Evolutionary conservation across 1,284 basidiomycete genomes (phyloP).

Genomic region (Peniophora sp.): DNA sequence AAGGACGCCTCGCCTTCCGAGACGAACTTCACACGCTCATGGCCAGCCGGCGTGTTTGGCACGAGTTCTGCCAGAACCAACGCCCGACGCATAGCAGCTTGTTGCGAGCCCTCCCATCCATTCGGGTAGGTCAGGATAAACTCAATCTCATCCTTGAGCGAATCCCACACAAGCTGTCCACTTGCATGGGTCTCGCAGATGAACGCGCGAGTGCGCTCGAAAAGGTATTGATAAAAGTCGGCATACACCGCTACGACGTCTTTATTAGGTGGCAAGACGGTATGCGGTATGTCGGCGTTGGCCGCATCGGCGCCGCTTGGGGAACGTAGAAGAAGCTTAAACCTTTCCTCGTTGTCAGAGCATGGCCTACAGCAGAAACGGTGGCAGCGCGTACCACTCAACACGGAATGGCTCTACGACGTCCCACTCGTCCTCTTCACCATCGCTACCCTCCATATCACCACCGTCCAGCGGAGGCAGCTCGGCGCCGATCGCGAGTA

Average conservation of each 20-base stretch:
- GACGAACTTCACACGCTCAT: conserved; percentile 26
- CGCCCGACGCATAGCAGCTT: conserved; percentile 24
- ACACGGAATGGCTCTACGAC: conserved; percentile 25
- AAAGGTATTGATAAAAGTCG: conserved; percentile 47
- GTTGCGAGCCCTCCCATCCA: conserved; percentile 29
- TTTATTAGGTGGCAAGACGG: conserved; percentile 34
- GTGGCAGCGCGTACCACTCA: conserved; percentile 34
- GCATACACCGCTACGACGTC: conserved; percentile 37
- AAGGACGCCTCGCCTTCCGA: conserved; percentile 39
- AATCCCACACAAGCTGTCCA: conserved; percentile 4
- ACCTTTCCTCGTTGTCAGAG: conserved; percentile 27
- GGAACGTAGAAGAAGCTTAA: conserved; percentile 49
- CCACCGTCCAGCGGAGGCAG: conserved; percentile 31
- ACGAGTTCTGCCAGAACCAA: conserved; percentile 21
- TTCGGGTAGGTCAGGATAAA: conserved; percentile 28
- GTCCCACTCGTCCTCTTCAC: conserved; percentile 16
- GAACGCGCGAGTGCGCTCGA: conserved; percentile 24
- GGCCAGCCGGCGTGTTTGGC: conserved; percentile 14
- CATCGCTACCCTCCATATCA: conserved; percentile 32
- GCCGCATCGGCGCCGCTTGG: conserved; percentile 21
- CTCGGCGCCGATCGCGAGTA: conserved; percentile 45
- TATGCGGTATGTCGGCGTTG: conserved; percentile 14
- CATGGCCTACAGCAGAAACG: not conserved
- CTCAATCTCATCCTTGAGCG: conserved; percentile 13
- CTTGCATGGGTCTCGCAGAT: conserved; percentile 3